A percentile compares a stretch with the other conserved stretches of the same genome.
Conservation (phyloP, 257 asterid genomes). For the Capsicum rhomboideum region DNA sequence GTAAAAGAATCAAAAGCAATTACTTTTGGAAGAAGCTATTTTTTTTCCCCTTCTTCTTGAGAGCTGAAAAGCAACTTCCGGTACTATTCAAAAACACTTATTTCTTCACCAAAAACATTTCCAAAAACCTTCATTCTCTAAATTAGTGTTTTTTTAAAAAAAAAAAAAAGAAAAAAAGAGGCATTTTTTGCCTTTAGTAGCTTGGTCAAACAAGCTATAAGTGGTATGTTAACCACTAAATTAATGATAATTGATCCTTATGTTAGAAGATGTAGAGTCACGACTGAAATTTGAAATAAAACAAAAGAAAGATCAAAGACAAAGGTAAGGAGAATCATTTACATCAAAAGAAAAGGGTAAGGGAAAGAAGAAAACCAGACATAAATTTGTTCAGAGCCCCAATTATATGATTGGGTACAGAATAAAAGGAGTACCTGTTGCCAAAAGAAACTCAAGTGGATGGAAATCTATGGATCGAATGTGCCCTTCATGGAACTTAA, state of each 20-base stretch:
- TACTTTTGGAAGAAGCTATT: not conserved
- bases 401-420: not conserved
- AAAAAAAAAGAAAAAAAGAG: not conserved
- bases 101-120: not conserved
- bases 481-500: conserved; percentile 92
- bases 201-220: not conserved
- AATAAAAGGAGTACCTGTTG: conserved; percentile 59
- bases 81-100: not conserved
- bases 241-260: not conserved
- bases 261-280: not conserved
- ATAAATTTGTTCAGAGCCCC: not conserved
- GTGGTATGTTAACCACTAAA: not conserved
- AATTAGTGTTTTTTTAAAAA: not conserved
- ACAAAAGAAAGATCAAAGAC: not conserved
- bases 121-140: not conserved
- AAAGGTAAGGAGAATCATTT: not conserved
- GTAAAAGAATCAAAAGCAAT: not conserved
- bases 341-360: not conserved
- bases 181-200: not conserved
- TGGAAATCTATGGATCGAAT: conserved; percentile 89
- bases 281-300: not conserved
- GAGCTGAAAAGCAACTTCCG: not conserved
- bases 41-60: not conserved
- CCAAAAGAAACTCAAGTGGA: conserved; percentile 92
- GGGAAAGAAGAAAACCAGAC: not conserved